Evolutionary conservation across 179 eudicot genomes (phyloP), one percentile per base, ranked within the genome.

Genomic region (Heliamphora pulchella): DNA sequence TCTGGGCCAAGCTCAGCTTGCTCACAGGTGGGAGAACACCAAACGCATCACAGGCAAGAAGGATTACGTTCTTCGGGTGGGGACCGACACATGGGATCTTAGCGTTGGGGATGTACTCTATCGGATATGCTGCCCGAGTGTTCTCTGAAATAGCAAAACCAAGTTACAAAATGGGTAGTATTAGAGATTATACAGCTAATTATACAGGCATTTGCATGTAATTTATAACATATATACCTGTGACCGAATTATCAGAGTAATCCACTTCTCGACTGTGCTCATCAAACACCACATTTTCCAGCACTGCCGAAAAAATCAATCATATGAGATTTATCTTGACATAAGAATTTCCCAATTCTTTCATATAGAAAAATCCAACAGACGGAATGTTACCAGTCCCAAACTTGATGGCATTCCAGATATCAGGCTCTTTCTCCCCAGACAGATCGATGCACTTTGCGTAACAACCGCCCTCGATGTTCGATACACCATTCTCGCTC

Each of bases 11-110:
- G 90, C 67, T 94, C 54, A 96, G 88, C 87, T 90, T 93, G 94
- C 96, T 95, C 71, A 95, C 97, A 11, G 98, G 98, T 22, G 98
- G 98, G 75, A 95, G 91, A 80, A 95, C 97, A 18, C 98, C 97
- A 47, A 93, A 95, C 6, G 98, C 97, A 81, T 95, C 98, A 76
- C 98, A 95, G 1, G 98, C 97, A 66, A 95, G 80, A 43, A 95
- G 95, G 63, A 95, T 95, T 81, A 93, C 91, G 63, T 95, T 95
- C 88, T 95, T 93, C 0, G 98, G 97, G 46, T 93, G 98, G 44
- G 97, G 93, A 55, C 93, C 97, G 17, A 93, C 95, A 81, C 98
- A 95, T 6, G 97, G 97, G 77, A 95, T 82, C 86, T 90, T 95
- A 0, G 94, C 98, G 65, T 95, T 95, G 10, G 97, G 96, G 70